These are phyloP conservation scores for Citrus sp. DNA, from an alignment of 345 rosid genomes.

Conservation along the genomic window DNA sequence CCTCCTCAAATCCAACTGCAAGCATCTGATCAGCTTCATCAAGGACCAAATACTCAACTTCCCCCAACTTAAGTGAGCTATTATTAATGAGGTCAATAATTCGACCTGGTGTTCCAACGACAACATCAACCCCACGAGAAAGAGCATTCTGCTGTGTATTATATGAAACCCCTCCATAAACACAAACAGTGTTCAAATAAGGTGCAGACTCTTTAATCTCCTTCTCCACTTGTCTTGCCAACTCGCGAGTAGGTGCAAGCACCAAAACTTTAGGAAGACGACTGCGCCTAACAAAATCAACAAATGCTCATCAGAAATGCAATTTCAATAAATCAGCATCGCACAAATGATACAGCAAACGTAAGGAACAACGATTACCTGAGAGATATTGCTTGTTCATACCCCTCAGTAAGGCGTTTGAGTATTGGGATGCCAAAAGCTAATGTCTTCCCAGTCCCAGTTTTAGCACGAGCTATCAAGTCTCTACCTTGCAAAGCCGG, in stretches of 20 bases:
- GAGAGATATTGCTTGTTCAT: constrained; percentile 32
- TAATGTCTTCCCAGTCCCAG: constrained; percentile 98
- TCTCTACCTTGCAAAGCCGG: constrained; percentile 93
- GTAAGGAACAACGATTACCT: constrained; percentile 40
- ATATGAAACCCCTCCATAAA: constrained; percentile 96
- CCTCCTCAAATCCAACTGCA: constrained; percentile 98
- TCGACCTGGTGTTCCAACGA: constrained; percentile 98
- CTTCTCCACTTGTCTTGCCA: constrained; percentile 96
- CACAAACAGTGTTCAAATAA: constrained; percentile 76
- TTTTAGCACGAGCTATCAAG: constrained; percentile 94
- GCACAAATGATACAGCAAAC: background rate
- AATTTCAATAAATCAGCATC: constrained; percentile 4
- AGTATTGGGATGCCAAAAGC: constrained; percentile 95
- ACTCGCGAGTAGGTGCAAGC: constrained; percentile 85
- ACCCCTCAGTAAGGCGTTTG: constrained; percentile 69
- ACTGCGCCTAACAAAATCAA: constrained; percentile 44
- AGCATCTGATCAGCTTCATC: constrained; percentile 99
- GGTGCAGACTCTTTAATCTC: constrained; percentile 93
- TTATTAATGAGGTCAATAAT: constrained; percentile 80
- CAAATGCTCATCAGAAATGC: background rate
- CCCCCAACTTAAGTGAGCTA: constrained; percentile 73
- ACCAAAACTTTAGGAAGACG: constrained; percentile 78
- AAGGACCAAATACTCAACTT: constrained; percentile 90
- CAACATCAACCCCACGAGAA: constrained; percentile 91
- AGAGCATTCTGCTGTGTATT: constrained; percentile 74